phyloP scores from a whole-genome alignment of 176 grass and related monocot species.

The Dactylis glomerata region DNA sequence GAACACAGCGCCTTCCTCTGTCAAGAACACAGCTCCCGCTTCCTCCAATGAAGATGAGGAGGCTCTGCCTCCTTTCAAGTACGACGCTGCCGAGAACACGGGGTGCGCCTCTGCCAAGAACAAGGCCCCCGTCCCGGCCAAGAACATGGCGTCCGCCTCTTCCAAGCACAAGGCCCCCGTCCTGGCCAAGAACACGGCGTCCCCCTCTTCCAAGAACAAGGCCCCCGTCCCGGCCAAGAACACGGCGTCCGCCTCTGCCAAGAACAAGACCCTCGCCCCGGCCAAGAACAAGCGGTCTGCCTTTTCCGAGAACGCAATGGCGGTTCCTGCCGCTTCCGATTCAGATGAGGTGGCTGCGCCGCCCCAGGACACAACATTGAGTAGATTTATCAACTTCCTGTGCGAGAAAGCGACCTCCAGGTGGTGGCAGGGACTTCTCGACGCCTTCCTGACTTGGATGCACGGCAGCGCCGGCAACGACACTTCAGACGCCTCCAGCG shows the following conservation, averaged over 20 bases:
- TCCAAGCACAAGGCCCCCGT: too few species aligned
- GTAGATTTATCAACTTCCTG: neutral
- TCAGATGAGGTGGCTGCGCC: neutral
- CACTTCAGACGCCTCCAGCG: too few species aligned
- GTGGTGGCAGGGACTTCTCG: neutral
- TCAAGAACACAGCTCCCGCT: neutral
- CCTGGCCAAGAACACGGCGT: neutral
- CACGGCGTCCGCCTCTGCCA: neutral
- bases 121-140: neutral
- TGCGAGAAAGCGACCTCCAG: neutral
- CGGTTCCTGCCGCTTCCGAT: neutral
- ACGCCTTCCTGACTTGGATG: neutral
- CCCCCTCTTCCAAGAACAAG: too few species aligned
- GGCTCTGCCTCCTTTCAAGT: neutral
- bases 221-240: too few species aligned
- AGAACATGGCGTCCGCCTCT: neutral
- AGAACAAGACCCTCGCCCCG: too few species aligned
- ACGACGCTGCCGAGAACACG: neutral
- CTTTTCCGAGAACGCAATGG: neutral
- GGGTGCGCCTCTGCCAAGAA: neutral
- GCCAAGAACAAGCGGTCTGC: too few species aligned
- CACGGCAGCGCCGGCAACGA: neutral
- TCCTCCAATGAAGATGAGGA: neutral
- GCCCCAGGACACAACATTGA: neutral
- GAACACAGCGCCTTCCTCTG: neutral